Evolutionary conservation across 2,329 filamentous ascomycete species (phyloP).

Genomic region (Fusarium bactridioides): DNA sequence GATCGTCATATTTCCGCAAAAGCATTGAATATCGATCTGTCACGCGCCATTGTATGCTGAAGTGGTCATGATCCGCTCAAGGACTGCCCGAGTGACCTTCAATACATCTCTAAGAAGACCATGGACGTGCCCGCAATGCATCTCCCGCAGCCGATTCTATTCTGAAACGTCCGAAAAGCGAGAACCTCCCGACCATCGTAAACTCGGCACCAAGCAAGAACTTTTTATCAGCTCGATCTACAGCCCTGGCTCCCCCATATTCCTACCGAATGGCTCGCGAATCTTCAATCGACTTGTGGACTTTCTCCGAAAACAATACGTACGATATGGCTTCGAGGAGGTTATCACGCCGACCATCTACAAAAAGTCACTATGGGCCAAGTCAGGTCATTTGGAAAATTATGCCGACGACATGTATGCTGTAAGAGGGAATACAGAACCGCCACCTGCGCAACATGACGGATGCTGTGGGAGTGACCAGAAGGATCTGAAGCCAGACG

Average conservation of each 20-base stretch:
- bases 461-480: constrained; percentile 46
- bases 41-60: constrained; percentile 24
- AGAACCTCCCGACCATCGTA: constrained; percentile 63
- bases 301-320: constrained; percentile 85
- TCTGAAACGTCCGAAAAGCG: constrained; percentile 42
- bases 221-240: constrained; percentile 82
- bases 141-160: constrained; percentile 43
- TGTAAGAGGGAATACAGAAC: constrained; percentile 64
- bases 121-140: constrained; percentile 47
- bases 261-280: constrained; percentile 81
- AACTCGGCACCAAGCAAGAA: constrained; percentile 70
- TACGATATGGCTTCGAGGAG: constrained; percentile 85
- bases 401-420: constrained; percentile 94
- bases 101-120: constrained; percentile 26
- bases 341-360: constrained; percentile 92
- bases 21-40: not conserved
- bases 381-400: constrained; percentile 87
- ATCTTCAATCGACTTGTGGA: constrained; percentile 85
- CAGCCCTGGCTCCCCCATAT: constrained; percentile 85
- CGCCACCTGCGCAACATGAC: constrained; percentile 2
- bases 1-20: constrained; percentile 10
- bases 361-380: constrained; percentile 86
- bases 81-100: constrained; percentile 31
- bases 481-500: constrained; percentile 43
- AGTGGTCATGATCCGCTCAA: constrained; percentile 44